Conservation (phyloP, 2,329 filamentous ascomycete species). For the Colletotrichum gigasporum region DNA sequence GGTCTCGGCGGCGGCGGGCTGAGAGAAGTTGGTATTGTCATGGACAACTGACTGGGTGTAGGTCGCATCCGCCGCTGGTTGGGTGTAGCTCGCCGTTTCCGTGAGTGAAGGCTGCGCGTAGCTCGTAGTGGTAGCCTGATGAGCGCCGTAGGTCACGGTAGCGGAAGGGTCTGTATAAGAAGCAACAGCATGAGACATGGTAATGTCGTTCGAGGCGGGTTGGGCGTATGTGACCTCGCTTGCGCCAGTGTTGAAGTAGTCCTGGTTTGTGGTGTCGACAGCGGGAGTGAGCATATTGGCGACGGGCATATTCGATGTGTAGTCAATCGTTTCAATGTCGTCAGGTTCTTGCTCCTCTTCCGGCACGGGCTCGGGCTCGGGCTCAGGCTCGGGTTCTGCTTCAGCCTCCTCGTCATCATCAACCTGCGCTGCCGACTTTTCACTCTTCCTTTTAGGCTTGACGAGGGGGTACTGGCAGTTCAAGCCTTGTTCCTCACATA, state of each 20-base stretch:
- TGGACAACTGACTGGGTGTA: background rate
- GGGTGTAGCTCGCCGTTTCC: background rate
- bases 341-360: slow-evolving; percentile 22
- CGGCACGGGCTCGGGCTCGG: background rate
- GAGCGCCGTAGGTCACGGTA: slow-evolving; percentile 13
- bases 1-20: background rate
- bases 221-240: slow-evolving; percentile 37
- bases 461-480: slow-evolving; percentile 51
- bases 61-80: background rate
- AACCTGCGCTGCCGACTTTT: slow-evolving; percentile 34
- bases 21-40: background rate
- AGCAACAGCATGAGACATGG: slow-evolving; percentile 2
- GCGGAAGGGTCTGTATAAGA: slow-evolving; percentile 15
- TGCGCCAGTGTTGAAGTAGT: slow-evolving; percentile 42
- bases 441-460: slow-evolving; percentile 36
- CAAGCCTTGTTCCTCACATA: slow-evolving; percentile 43
- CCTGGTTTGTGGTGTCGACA: slow-evolving; percentile 34
- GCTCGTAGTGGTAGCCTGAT: background rate
- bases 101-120: background rate
- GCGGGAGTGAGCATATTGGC: slow-evolving; percentile 38
- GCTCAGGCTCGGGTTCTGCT: slow-evolving; percentile 9
- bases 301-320: slow-evolving; percentile 37
- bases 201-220: background rate
- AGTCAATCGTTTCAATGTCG: slow-evolving; percentile 32
- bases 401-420: slow-evolving; percentile 30